Percentiles rank a stretch among this genome's conserved stretches.
Evolutionary conservation across 305 asterid genomes (phyloP).

Genomic region (Fraxinus velutina): DNA sequence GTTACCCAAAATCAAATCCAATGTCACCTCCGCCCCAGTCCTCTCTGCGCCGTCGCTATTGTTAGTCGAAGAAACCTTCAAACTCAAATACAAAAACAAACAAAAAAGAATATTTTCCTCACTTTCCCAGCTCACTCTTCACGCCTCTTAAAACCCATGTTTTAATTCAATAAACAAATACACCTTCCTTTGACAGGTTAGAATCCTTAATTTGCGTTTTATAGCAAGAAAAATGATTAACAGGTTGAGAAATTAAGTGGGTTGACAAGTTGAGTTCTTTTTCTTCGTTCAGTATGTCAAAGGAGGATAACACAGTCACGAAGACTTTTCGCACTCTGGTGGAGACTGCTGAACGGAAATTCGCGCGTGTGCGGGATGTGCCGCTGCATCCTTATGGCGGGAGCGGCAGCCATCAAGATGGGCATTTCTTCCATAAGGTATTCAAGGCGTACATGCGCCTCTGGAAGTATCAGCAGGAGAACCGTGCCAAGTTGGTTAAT

Average conservation of each 20-base stretch:
- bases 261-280: constrained; percentile 7
- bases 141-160: constrained; percentile 16
- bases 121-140: constrained; percentile 41
- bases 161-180: neutral
- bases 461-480: constrained; percentile 90
- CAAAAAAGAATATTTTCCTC: constrained; percentile 38
- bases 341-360: constrained; percentile 86
- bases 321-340: constrained; percentile 58
- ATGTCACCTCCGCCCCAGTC: neutral
- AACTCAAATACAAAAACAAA: constrained; percentile 9
- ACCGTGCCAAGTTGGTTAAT: constrained; percentile 58
- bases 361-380: constrained; percentile 85
- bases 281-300: constrained; percentile 35
- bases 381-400: constrained; percentile 72
- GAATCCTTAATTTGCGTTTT: neutral
- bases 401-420: constrained; percentile 44
- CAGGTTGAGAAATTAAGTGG: constrained; percentile 17
- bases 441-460: constrained; percentile 77
- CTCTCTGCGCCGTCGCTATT: constrained; percentile 28
- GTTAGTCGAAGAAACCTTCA: neutral
- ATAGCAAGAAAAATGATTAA: constrained; percentile 28
- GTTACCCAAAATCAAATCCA: constrained; percentile 14
- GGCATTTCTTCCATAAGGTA: constrained; percentile 72
- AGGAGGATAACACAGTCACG: constrained; percentile 43
- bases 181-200: neutral